Percentiles rank a stretch among this genome's conserved stretches.
Conservation (phyloP, 2,329 filamentous ascomycete genomes). For the Aspergillus novoparasiticus region DNA sequence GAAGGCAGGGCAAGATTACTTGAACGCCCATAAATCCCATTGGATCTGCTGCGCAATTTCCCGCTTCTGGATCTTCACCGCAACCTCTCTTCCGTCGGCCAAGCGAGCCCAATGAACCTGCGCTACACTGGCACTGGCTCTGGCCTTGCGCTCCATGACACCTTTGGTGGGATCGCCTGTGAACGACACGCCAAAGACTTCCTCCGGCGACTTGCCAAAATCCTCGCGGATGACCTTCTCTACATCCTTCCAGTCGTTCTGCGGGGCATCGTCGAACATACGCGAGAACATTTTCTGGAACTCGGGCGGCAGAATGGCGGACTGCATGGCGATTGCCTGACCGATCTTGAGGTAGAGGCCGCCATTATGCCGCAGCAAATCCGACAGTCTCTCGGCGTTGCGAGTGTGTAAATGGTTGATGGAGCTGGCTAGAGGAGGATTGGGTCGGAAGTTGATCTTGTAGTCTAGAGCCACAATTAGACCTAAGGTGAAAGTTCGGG, state of each 20-base stretch:
- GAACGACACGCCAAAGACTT: constrained; percentile 91
- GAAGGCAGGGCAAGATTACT: constrained; percentile 51
- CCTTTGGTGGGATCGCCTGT: constrained; percentile 64
- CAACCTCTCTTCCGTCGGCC: constrained; percentile 84
- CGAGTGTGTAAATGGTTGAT: constrained; percentile 78
- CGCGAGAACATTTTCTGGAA: constrained; percentile 94
- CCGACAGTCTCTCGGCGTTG: constrained; percentile 79
- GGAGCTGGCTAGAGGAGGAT: constrained; percentile 72
- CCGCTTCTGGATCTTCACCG: constrained; percentile 93
- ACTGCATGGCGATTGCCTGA: constrained; percentile 98
- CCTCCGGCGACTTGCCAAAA: constrained; percentile 81
- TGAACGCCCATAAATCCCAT: constrained; percentile 96
- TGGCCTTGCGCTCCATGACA: constrained; percentile 70
- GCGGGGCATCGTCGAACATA: constrained; percentile 98
- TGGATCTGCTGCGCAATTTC: constrained; percentile 89
- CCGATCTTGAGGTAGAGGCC: constrained; percentile 97
- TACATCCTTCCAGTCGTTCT: constrained; percentile 84
- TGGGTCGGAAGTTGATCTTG: constrained; percentile 89
- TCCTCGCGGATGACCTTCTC: constrained; percentile 84
- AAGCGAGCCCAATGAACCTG: constrained; percentile 95
- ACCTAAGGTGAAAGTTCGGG: constrained; percentile 79
- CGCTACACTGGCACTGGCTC: constrained; percentile 83
- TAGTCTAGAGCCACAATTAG: constrained; percentile 86
- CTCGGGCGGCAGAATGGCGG: constrained; percentile 85
- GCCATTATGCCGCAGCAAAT: constrained; percentile 81